phyloP scores from a whole-genome alignment of 208 protist species.

The Wallacemonas sp. region DNA sequence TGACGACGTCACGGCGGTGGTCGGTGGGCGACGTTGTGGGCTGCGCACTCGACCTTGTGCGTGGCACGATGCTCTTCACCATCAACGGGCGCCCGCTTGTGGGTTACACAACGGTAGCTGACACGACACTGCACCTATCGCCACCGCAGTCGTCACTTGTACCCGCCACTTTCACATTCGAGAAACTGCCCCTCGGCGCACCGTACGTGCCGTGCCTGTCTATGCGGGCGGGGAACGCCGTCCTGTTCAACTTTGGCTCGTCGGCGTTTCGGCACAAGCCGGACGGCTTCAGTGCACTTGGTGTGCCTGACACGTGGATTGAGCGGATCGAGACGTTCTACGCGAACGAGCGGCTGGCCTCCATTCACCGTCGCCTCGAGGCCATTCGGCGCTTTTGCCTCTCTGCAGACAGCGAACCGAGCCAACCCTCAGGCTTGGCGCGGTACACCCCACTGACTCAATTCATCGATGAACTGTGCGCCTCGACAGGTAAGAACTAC shows the following conservation, averaged over 20 bases:
- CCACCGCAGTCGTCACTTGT: neutral
- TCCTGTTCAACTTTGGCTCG: slow-evolving; percentile 91
- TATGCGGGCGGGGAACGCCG: slow-evolving; percentile 74
- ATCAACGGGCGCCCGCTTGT: slow-evolving; percentile 76
- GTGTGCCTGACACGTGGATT: slow-evolving; percentile 89
- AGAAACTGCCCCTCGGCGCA: slow-evolving; percentile 23
- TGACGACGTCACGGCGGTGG: slow-evolving; percentile 72
- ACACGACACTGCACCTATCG: slow-evolving; percentile 13
- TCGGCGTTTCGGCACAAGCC: slow-evolving; percentile 85
- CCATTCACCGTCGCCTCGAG: slow-evolving; percentile 46
- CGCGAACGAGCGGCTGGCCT: slow-evolving; percentile 46
- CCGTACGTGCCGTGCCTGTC: slow-evolving; percentile 81
- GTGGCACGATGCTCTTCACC: slow-evolving; percentile 75
- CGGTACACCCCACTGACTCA: slow-evolving; percentile 22
- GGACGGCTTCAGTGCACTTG: slow-evolving; percentile 83
- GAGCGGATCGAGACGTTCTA: slow-evolving; percentile 91
- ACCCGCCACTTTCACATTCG: slow-evolving; percentile 30
- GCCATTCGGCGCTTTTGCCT: slow-evolving; percentile 58
- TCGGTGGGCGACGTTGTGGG: slow-evolving; percentile 84
- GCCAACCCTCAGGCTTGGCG: slow-evolving; percentile 13
- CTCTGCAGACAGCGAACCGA: neutral
- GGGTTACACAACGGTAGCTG: slow-evolving; percentile 17
- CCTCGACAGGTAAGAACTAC: slow-evolving; percentile 27
- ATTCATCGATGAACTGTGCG: slow-evolving; percentile 24
- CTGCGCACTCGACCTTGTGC: slow-evolving; percentile 79